These are phyloP conservation scores for Ophiocordyceps polyrhachis-furcata DNA, from an alignment of 2,329 filamentous ascomycete species.

Conservation along the genomic window DNA sequence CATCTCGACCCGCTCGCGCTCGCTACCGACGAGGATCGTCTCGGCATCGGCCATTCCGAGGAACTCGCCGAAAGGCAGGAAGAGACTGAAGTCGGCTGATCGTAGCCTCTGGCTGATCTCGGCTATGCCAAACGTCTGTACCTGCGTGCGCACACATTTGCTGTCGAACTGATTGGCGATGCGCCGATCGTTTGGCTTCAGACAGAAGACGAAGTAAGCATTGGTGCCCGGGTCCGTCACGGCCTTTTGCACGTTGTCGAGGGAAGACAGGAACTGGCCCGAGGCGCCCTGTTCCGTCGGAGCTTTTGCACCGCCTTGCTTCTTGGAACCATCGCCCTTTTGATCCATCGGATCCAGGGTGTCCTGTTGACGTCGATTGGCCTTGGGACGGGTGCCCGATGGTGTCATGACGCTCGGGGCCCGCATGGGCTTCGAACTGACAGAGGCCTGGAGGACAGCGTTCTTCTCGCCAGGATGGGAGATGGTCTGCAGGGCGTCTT, in stretches of 20 bases:
- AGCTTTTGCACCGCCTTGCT: constrained; percentile 10
- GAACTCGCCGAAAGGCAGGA: constrained; percentile 91
- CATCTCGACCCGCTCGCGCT: constrained; percentile 77
- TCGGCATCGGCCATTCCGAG: constrained; percentile 74
- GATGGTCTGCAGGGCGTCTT: constrained; percentile 80
- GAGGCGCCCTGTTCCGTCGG: constrained; percentile 63
- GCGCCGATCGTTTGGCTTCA: constrained; percentile 91
- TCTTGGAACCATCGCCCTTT: constrained; percentile 26
- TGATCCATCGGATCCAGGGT: constrained; percentile 28
- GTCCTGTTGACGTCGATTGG: constrained; percentile 20
- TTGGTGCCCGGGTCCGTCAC: constrained; percentile 71
- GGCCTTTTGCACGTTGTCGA: constrained; percentile 82
- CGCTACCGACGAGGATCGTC: constrained; percentile 71
- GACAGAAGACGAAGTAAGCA: constrained; percentile 87
- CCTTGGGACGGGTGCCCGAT: constrained; percentile 35
- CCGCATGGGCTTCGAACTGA: constrained; percentile 86
- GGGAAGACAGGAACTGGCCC: constrained; percentile 72
- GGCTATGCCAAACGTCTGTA: constrained; percentile 89
- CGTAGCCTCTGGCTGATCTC: constrained; percentile 89
- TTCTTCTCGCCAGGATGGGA: constrained; percentile 82
- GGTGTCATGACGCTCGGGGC: constrained; percentile 82
- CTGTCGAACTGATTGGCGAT: constrained; percentile 99
- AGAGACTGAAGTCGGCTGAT: constrained; percentile 88
- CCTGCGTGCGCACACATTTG: constrained; percentile 88
- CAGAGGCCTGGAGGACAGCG: constrained; percentile 86